Conservation (phyloP, 2,329 filamentous ascomycete species). For the Aspergillus sp. region DNA sequence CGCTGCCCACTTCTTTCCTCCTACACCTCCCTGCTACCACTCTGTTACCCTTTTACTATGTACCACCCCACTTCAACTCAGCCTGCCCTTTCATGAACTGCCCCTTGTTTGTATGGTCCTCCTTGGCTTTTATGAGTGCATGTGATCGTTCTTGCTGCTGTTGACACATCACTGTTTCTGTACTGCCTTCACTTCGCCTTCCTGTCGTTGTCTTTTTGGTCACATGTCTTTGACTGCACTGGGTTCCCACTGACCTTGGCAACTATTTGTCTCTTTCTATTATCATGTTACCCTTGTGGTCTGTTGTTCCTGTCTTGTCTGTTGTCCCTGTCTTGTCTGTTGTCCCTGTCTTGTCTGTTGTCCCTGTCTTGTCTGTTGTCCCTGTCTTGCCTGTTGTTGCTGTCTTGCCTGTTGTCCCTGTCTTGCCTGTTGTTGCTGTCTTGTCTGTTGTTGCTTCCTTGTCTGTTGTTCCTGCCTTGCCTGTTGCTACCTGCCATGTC, state of each 20-base stretch:
- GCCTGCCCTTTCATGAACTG: not conserved
- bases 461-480: too few relatives aligned
- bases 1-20: not conserved
- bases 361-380: not conserved
- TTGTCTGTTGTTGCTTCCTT: too few relatives aligned
- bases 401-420: not conserved
- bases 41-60: not conserved
- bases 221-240: not conserved
- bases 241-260: not conserved
- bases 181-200: not conserved
- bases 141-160: not conserved
- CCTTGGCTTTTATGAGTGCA: not conserved
- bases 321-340: not conserved
- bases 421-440: too few relatives aligned
- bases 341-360: not conserved
- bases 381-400: not conserved
- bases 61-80: not conserved
- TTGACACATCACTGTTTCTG: not conserved
- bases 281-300: not conserved
- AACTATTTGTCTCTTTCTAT: not conserved
- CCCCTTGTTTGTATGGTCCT: not conserved
- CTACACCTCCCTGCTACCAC: not conserved
- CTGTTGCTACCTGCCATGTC: not conserved
- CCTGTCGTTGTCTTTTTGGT: not conserved
- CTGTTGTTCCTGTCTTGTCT: not conserved